phyloP scores from a whole-genome alignment of 805 yeast species.

The Schizosaccharomyces japonicus region DNA sequence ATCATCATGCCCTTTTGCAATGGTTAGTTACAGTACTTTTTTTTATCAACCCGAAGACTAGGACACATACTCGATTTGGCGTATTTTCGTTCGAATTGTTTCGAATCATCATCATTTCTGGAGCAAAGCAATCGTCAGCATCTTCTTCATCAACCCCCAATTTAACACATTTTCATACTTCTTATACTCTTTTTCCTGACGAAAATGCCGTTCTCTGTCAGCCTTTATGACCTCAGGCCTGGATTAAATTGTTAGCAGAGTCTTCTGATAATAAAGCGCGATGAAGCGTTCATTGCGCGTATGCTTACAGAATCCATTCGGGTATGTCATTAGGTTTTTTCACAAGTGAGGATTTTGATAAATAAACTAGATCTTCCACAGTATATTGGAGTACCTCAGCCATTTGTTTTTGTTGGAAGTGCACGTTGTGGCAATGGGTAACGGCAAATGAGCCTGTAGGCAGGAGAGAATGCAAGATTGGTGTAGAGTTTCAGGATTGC shows the following conservation, averaged over 20 bases:
- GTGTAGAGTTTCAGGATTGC: too few species aligned
- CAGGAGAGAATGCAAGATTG: too few species aligned
- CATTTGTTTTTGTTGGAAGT: too few species aligned
- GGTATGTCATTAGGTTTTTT: conserved; percentile 1
- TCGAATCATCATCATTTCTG: neutral
- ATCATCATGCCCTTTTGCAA: conserved; percentile 3
- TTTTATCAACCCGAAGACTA: neutral
- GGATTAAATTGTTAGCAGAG: neutral
- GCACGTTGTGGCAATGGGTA: too few species aligned
- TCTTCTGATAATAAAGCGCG: neutral
- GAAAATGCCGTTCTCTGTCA: neutral
- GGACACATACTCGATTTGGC: neutral
- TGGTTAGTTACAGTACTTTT: neutral
- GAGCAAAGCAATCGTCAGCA: neutral
- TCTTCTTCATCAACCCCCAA: neutral
- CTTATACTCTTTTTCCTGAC: neutral
- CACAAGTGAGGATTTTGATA: neutral
- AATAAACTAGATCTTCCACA: neutral
- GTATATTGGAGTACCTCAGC: neutral
- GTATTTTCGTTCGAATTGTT: neutral
- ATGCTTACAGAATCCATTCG: conserved; percentile 2
- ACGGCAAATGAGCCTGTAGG: too few species aligned
- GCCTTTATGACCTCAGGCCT: conserved; percentile 3
- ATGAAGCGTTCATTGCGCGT: neutral
- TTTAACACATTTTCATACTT: neutral